phyloP scores from a whole-genome alignment of 768 basidiomycete genomes.

The Tylopilus sp. region DNA sequence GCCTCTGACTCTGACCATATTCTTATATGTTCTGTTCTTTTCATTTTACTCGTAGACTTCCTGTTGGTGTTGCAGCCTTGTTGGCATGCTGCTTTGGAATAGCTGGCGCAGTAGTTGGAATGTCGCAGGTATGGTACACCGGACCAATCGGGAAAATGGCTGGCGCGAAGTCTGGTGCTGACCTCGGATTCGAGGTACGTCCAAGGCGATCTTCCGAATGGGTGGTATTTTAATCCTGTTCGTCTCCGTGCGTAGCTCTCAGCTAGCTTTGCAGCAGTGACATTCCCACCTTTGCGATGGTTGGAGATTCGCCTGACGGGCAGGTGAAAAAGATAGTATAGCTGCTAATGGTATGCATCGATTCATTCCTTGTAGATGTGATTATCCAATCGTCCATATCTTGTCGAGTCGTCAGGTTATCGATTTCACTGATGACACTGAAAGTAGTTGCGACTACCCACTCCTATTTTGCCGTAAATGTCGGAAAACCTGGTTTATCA shows the following conservation, averaged over 20 bases:
- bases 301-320: conserved; percentile 46
- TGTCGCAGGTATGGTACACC: conserved; percentile 53
- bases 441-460: too few species aligned
- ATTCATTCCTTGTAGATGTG: too few species aligned
- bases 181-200: conserved; percentile 52
- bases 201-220: not conserved
- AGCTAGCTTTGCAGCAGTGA: conserved; percentile 44
- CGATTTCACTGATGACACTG: too few species aligned
- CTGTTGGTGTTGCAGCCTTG: conserved; percentile 46
- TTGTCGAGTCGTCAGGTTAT: too few species aligned
- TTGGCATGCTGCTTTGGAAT: conserved; percentile 46
- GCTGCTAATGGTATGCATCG: too few species aligned
- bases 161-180: conserved; percentile 43
- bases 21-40: not conserved
- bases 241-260: conserved; percentile 32
- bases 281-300: conserved; percentile 47
- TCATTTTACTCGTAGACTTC: conserved; percentile 32
- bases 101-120: conserved; percentile 47
- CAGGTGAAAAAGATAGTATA: conserved; percentile 18
- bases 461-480: too few species aligned
- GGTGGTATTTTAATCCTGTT: not conserved
- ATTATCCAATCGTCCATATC: too few species aligned
- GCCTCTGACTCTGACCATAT: not conserved
- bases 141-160: conserved; percentile 46
- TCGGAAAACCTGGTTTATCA: too few species aligned